Evolutionary conservation across 352 stramenopile genomes (phyloP).

Genomic region (Phytophthora tentaculata): DNA sequence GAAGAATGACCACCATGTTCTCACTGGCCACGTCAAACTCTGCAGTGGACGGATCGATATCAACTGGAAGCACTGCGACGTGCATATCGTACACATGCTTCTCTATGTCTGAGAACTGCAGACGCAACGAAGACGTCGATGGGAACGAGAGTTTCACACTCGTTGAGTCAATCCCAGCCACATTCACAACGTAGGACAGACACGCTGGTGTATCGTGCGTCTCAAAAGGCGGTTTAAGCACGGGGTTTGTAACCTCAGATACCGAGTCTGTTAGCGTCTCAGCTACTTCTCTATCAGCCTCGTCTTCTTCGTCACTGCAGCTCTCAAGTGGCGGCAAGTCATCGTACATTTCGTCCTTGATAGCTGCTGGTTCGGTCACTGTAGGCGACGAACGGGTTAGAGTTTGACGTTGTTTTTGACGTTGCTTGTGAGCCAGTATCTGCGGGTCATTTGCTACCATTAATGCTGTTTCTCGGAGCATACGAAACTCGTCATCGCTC

Average conservation of each 20-base stretch:
- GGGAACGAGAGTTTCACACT: conserved; percentile 55
- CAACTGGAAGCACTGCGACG: conserved; percentile 32
- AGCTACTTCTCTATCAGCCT: conserved; percentile 14
- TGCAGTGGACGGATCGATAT: conserved; percentile 36
- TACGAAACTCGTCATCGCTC: conserved; percentile 56
- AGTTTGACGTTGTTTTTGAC: neutral
- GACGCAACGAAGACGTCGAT: conserved; percentile 36
- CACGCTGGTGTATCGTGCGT: conserved; percentile 54
- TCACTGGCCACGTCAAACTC: conserved; percentile 70
- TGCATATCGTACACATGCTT: conserved; percentile 41
- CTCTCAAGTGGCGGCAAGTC: conserved; percentile 67
- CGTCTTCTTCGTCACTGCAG: conserved; percentile 62
- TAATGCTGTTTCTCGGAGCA: conserved; percentile 65
- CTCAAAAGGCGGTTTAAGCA: conserved; percentile 40
- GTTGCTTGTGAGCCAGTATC: conserved; percentile 20
- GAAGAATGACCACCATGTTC: conserved; percentile 75
- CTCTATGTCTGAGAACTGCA: conserved; percentile 40
- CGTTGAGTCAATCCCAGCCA: conserved; percentile 39
- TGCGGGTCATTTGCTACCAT: conserved; percentile 77
- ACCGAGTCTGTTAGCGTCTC: neutral
- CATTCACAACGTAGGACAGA: conserved; percentile 56
- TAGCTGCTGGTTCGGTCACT: conserved; percentile 26
- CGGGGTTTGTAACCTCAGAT: neutral
- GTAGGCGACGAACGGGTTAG: neutral
- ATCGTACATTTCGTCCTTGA: conserved; percentile 32